phyloP scores from a whole-genome alignment of 306 rosid species.

The Trifolium pratense region DNA sequence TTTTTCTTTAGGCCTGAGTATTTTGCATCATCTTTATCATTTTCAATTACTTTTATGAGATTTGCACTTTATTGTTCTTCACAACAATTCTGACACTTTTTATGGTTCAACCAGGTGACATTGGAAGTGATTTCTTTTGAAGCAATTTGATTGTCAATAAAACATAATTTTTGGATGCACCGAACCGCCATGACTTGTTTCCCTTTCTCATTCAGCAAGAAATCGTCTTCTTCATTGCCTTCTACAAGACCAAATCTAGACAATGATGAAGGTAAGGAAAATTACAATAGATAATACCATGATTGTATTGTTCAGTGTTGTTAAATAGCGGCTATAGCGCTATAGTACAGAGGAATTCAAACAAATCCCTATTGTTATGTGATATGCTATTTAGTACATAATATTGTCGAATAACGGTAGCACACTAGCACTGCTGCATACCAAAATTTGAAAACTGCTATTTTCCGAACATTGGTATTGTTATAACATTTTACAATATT shows the following conservation, averaged over 20 bases:
- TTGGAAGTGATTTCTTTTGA: constrained; percentile 48
- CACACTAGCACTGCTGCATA: too few species aligned
- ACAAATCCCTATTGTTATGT: too few species aligned
- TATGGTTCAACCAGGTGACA: constrained; percentile 55
- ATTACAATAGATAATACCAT: constrained; percentile 10
- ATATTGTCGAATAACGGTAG: too few species aligned
- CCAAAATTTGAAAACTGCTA: too few species aligned
- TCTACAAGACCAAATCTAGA: constrained; percentile 42
- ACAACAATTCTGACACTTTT: constrained; percentile 35
- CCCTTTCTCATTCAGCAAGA: constrained; percentile 53
- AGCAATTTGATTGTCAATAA: constrained; percentile 40
- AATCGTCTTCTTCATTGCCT: constrained; percentile 1
- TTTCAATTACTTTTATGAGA: constrained; percentile 28
- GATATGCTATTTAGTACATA: too few species aligned
- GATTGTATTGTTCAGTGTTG: not conserved
- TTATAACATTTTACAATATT: not conserved
- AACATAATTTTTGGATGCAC: constrained; percentile 33
- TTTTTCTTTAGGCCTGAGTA: not conserved
- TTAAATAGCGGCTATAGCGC: too few species aligned
- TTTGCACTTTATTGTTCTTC: constrained; percentile 2
- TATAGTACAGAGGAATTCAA: too few species aligned
- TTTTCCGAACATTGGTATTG: too few species aligned
- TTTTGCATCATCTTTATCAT: constrained; percentile 31
- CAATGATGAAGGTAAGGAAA: constrained; percentile 61
- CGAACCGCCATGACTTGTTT: constrained; percentile 69